Conservation (phyloP, 352 stramenopile genomes). For the Phytopythium litorale region DNA sequence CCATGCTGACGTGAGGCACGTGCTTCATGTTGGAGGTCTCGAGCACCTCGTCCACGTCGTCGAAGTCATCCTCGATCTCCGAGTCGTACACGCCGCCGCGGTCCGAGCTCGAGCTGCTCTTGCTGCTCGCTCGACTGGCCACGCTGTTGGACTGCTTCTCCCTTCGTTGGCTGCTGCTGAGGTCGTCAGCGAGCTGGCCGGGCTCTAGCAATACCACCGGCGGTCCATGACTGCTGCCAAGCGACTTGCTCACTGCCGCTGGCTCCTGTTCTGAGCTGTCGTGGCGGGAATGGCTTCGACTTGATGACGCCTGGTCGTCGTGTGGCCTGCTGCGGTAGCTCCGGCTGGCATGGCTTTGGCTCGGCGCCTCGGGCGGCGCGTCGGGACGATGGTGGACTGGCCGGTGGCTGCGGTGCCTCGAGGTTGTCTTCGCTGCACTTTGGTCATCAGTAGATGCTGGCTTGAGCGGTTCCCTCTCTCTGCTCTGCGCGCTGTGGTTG, state of each 20-base stretch:
- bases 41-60: constrained; percentile 35
- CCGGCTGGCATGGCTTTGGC: background rate
- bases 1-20: constrained; percentile 22
- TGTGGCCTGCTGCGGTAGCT: background rate
- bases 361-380: background rate
- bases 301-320: background rate
- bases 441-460: background rate
- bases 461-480: background rate
- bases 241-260: background rate
- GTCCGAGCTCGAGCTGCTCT: constrained; percentile 4
- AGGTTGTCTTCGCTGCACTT: background rate
- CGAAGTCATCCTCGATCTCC: constrained; percentile 24
- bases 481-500: background rate
- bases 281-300: background rate
- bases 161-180: constrained; percentile 10
- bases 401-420: background rate
- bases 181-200: constrained; percentile 10
- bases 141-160: constrained; percentile 30
- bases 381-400: background rate
- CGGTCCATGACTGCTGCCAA: constrained; percentile 7
- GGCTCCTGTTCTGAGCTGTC: background rate
- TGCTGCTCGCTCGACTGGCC: constrained; percentile 16
- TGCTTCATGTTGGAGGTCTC: constrained; percentile 38
- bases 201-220: constrained; percentile 18
- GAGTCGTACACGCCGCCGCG: constrained; percentile 8